phyloP scores from a whole-genome alignment of 23 red algal genomes.

The Cyanidiococcus yangmingshanensis region DNA sequence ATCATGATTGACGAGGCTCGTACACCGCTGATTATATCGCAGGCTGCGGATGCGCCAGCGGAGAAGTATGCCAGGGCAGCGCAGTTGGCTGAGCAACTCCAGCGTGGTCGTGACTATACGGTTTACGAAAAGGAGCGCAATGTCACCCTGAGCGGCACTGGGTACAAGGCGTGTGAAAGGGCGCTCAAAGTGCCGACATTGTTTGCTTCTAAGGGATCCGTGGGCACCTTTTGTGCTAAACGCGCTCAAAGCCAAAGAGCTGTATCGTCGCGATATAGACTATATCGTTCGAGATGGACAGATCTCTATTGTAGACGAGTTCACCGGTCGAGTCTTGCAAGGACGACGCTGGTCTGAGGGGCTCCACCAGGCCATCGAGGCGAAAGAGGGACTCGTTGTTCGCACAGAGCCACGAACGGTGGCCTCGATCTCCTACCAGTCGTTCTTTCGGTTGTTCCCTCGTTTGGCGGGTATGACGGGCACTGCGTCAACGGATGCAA shows the following conservation, averaged over 20 bases:
- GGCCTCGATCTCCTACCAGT: conserved; percentile 83
- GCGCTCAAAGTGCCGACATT: conserved; percentile 56
- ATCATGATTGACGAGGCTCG: conserved; percentile 96
- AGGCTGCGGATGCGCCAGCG: conserved; percentile 29
- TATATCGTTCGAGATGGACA: conserved; percentile 62
- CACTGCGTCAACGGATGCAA: conserved; percentile 70
- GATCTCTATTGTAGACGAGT: conserved; percentile 84
- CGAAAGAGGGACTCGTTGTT: conserved; percentile 69
- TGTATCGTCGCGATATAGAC: conserved; percentile 76
- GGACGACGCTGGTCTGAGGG: conserved; percentile 87
- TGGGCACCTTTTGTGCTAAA: conserved; percentile 83
- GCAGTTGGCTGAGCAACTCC: conserved; percentile 40
- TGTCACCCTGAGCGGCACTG: conserved; percentile 64
- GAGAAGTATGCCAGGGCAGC: conserved; percentile 64
- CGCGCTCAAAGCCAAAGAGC: conserved; percentile 83
- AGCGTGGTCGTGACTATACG: conserved; percentile 47
- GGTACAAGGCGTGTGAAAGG: conserved; percentile 48
- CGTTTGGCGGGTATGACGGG: conserved; percentile 92
- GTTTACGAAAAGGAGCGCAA: conserved; percentile 88
- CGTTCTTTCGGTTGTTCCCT: conserved; percentile 76
- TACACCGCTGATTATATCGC: conserved; percentile 92
- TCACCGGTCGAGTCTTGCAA: conserved; percentile 81
- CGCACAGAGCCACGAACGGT: conserved; percentile 46
- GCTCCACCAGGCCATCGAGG: conserved; percentile 92
- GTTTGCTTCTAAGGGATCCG: conserved; percentile 51